phyloP scores from a whole-genome alignment of 345 rosid species.

The Euclidium syriacum region DNA sequence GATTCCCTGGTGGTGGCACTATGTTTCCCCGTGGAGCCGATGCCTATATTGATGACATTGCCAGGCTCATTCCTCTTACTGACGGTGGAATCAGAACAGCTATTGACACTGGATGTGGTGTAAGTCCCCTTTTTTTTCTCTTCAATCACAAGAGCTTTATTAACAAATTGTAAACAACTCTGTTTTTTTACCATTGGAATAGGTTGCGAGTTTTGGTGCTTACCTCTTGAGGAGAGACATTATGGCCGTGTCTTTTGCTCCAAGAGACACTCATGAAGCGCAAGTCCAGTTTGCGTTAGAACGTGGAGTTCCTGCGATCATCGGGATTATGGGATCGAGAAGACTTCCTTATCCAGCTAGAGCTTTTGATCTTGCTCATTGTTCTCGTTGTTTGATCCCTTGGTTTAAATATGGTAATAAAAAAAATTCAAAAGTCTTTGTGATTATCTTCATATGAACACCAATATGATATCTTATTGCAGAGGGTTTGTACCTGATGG shows the following conservation, averaged over 20 bases:
- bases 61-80: slow-evolving; percentile 65
- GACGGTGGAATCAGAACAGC: slow-evolving; percentile 81
- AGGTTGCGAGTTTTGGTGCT: slow-evolving; percentile 99
- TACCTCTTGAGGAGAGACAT: slow-evolving; percentile 81
- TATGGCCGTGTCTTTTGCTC: slow-evolving; percentile 83
- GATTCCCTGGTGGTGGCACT: slow-evolving; percentile 98
- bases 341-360: slow-evolving; percentile 94
- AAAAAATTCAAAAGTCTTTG: neutral
- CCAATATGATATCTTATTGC: neutral
- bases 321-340: slow-evolving; percentile 76
- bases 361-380: slow-evolving; percentile 96
- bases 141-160: too few relatives aligned
- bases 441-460: slow-evolving; percentile 3
- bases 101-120: slow-evolving; percentile 96
- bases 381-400: slow-evolving; percentile 95
- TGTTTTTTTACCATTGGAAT: too few relatives aligned
- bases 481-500: slow-evolving; percentile 82
- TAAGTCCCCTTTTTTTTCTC: too few relatives aligned
- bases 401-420: slow-evolving; percentile 60
- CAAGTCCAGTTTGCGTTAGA: slow-evolving; percentile 96
- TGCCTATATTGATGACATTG: slow-evolving; percentile 84
- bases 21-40: slow-evolving; percentile 95
- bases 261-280: slow-evolving; percentile 96
- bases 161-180: too few relatives aligned
- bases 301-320: slow-evolving; percentile 96